Conservation (phyloP, 208 protist species). For the Leptomonas pyrrhocoris region DNA sequence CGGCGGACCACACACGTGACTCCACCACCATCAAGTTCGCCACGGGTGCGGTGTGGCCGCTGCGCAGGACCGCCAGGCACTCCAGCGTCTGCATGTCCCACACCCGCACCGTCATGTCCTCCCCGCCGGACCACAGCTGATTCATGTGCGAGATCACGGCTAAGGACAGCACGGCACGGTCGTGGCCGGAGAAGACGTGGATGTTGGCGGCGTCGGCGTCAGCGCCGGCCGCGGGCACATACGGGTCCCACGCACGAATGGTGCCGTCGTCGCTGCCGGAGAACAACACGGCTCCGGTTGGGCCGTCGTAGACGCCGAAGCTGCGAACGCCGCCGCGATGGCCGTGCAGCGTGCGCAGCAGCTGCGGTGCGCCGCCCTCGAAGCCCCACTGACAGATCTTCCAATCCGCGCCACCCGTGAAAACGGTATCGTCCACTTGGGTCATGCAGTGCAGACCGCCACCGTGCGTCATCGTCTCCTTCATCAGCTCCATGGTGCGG, state of each 20-base stretch:
- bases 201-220: slow-evolving; percentile 34
- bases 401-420: slow-evolving; percentile 78
- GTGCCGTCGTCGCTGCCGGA: slow-evolving; percentile 83
- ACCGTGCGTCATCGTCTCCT: slow-evolving; percentile 37
- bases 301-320: slow-evolving; percentile 53
- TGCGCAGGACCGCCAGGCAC: slow-evolving; percentile 48
- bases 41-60: slow-evolving; percentile 69
- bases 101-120: slow-evolving; percentile 83
- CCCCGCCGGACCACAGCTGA: slow-evolving; percentile 82
- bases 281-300: slow-evolving; percentile 74
- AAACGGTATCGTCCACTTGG: slow-evolving; percentile 65
- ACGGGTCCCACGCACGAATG: slow-evolving; percentile 82
- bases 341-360: slow-evolving; percentile 60
- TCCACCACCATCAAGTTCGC: slow-evolving; percentile 57
- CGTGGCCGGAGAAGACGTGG: slow-evolving; percentile 68
- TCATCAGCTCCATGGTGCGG: slow-evolving; percentile 39
- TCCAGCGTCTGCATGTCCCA: slow-evolving; percentile 74
- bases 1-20: slow-evolving; percentile 84
- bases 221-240: slow-evolving; percentile 23
- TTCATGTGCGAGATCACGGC: slow-evolving; percentile 57
- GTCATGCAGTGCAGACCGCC: slow-evolving; percentile 37
- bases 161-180: slow-evolving; percentile 51
- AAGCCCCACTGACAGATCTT: slow-evolving; percentile 75
- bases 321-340: slow-evolving; percentile 71
- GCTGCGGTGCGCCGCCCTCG: slow-evolving; percentile 14